Evolutionary conservation across 352 stramenopile species (phyloP).

Genomic region (Phytopythium cucurbitacearum): DNA sequence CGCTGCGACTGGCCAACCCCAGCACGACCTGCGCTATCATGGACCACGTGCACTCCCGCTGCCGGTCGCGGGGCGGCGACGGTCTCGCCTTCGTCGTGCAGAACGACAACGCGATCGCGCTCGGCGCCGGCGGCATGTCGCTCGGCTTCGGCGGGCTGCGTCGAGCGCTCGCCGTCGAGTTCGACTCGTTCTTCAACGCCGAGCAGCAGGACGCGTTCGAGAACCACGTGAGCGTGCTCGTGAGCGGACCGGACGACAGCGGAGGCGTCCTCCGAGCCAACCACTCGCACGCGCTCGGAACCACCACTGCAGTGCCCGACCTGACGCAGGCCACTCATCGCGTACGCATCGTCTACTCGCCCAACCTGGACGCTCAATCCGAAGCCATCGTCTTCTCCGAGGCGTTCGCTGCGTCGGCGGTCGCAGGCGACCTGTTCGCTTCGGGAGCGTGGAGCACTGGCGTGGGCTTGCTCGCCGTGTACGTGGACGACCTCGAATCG

Average conservation of each 20-base stretch:
- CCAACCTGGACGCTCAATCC: conserved; percentile 59
- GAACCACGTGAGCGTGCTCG: conserved; percentile 91
- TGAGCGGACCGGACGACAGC: conserved; percentile 23
- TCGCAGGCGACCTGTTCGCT: conserved; percentile 66
- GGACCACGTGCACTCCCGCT: conserved; percentile 86
- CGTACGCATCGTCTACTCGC: conserved; percentile 74
- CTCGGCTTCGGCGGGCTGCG: conserved; percentile 86
- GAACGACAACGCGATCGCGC: conserved; percentile 50
- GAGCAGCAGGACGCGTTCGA: conserved; percentile 87
- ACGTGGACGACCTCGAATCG: conserved; percentile 82
- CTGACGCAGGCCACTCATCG: conserved; percentile 67
- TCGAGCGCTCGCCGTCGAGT: conserved; percentile 89
- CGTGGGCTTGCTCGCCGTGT: conserved; percentile 79
- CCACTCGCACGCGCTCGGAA: conserved; percentile 70
- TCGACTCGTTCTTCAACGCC: conserved; percentile 92
- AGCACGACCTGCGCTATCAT: conserved; percentile 83
- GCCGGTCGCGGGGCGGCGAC: conserved; percentile 68
- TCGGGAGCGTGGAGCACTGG: conserved; percentile 52
- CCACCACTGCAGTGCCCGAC: conserved; percentile 70
- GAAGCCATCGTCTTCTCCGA: conserved; percentile 59
- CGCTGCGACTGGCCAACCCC: conserved; percentile 80
- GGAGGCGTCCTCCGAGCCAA: conserved; percentile 25
- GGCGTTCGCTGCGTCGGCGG: conserved; percentile 44
- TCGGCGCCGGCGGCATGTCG: conserved; percentile 66
- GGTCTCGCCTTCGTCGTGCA: conserved; percentile 86